Base-by-base conservation (phyloP, 2,329 filamentous ascomycete genomes). In the Nigrospora oryzae region DNA sequence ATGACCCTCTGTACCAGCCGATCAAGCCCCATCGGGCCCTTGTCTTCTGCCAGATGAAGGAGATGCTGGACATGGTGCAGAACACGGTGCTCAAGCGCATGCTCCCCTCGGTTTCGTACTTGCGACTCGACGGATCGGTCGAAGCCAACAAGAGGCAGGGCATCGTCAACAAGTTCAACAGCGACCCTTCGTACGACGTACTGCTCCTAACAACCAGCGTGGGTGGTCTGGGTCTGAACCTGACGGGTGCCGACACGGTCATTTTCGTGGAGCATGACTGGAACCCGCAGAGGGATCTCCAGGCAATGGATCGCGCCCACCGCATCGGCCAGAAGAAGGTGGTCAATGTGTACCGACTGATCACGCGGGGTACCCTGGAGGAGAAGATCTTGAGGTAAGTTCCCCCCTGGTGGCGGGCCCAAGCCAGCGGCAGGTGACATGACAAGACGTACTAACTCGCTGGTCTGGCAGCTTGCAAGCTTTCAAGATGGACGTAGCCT, bases 201-300 rank as follows among this genome's bases (percentile, higher is more conserved):
- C 71, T 98, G 39, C 79, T 98, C 7, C 73, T 98, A 50, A 98
- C 94, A 0, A 98, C 93, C 1, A 94, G 86, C 56, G 93, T 98
- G 38, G 93, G 93, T 63, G 93, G 93, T 51, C 73, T 98, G 2
- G 93, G 93, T 28, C 77, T 98, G 46, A 98, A 98, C 64, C 70
- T 98, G 52, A 98, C 93, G 0, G 93, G 93, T 53, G 93, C 93
- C 4, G 93, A 98, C 65, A 98, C 93, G 0, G 93, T 98, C 63
- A 98, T 98, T 56, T 98, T 98, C 58, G 94, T 98, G 30, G 93
- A 98, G 66, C 94, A 98, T 65, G 93, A 98, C 65, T 98, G 93
- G 93, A 98, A 98, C 62, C 93, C 93, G 31, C 93, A 98, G 63
- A 95, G 95, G 65, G 93, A 98, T 66, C 80, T 98, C 54, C 93